These are phyloP conservation scores for Cucurbita ficifolia DNA, from an alignment of 306 rosid genomes.

Conservation along the genomic window DNA sequence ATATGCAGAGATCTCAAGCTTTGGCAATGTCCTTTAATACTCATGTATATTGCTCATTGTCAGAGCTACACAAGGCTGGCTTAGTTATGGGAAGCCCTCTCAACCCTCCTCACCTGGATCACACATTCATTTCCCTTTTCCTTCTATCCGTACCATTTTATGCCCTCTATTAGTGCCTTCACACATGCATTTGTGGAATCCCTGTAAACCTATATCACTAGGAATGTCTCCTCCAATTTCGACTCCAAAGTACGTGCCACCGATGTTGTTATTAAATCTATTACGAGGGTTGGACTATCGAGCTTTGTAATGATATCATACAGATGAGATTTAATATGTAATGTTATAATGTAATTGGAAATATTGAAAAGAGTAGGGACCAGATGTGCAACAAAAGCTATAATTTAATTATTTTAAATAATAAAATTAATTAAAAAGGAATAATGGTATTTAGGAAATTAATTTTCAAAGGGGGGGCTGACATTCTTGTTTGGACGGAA, in stretches of 20 bases:
- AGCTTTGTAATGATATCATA: too few species aligned
- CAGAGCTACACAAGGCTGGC: too few species aligned
- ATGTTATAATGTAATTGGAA: not conserved
- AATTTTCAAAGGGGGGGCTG: conserved; percentile 26
- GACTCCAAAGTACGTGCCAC: not conserved
- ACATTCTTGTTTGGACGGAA: not conserved
- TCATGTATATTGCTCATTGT: not conserved
- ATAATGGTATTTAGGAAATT: not conserved
- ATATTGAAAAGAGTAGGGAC: not conserved
- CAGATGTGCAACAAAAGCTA: not conserved
- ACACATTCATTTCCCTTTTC: not conserved
- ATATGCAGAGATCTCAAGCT: not conserved
- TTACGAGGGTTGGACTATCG: too few species aligned
- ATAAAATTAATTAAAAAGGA: not conserved
- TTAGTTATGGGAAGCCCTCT: not conserved
- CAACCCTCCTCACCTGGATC: not conserved
- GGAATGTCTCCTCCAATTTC: not conserved
- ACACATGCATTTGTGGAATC: not conserved
- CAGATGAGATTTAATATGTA: too few species aligned
- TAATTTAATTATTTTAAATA: not conserved
- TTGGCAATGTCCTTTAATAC: not conserved
- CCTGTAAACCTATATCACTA: not conserved
- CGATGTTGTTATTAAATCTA: not conserved
- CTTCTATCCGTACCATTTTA: not conserved
- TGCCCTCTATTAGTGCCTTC: not conserved